Percentiles rank a stretch among this genome's conserved stretches.
Conservation (phyloP, 257 asterid genomes). For the Euphrasia confusa region DNA sequence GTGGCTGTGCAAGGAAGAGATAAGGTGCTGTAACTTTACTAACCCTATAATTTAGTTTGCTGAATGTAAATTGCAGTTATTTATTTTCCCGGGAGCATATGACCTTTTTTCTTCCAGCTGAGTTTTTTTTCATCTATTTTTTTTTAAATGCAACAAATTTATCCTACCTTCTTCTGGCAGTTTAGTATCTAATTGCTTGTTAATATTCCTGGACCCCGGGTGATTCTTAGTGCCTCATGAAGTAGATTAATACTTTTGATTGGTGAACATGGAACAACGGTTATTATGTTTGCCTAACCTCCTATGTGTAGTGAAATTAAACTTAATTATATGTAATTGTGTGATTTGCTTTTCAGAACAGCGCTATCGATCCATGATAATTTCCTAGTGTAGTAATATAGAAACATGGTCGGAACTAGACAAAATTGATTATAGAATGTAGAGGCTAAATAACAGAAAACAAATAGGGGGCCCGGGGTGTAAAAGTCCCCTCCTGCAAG, state of each 20-base stretch:
- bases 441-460: too few species aligned
- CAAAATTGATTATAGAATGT: too few species aligned
- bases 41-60: conserved; percentile 1
- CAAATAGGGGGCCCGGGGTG: too few species aligned
- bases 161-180: not conserved
- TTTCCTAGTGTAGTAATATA: not conserved
- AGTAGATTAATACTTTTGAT: not conserved
- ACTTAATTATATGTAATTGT: not conserved
- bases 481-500: too few species aligned
- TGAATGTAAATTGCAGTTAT: conserved; percentile 15
- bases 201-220: not conserved
- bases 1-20: conserved; percentile 94
- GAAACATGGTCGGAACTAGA: too few species aligned
- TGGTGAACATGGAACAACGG: not conserved
- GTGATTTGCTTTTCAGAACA: not conserved
- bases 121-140: not conserved
- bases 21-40: conserved; percentile 47
- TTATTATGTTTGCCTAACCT: not conserved
- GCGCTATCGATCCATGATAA: not conserved
- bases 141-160: not conserved
- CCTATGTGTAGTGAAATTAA: not conserved
- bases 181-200: not conserved
- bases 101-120: not conserved
- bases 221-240: not conserved
- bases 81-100: conserved; percentile 8